Base-by-base conservation (phyloP, 257 asterid species). In the Solanum virginianum region DNA sequence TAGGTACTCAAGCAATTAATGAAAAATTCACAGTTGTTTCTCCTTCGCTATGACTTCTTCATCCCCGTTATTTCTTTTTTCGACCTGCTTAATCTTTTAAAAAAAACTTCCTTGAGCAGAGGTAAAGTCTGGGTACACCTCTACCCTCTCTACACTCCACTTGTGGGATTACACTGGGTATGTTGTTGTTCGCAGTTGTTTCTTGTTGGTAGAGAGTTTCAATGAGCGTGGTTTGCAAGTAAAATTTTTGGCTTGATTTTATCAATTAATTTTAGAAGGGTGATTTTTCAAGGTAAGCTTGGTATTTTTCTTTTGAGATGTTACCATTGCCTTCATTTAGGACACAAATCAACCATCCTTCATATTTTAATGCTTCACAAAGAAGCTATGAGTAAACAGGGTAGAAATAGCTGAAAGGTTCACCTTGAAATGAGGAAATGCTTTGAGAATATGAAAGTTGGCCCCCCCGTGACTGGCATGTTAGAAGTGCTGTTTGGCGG, bases 1-100 rank as follows among this genome's bases (percentile, higher is more conserved):
- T 91, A 93, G 97, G 98, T 94, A 87, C 36, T 68, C 20, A 22
- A 85, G 24, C 56, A 66, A 15, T 70, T 24, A 51, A 20, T 49
- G 26, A 65, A 45, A 57, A 10, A 4, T 47, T 65, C 6, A 0
- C 56, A 17, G n/a, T 65, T 83, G 59, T 39, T 60, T 83, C 1
- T 47, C 29, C 14, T 59, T 59, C n/a, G 66, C 29, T 13, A 59
- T 57, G 65, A 59, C 66, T 59, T 59, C 66, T 59, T 59, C 29
- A 59, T 59, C n/a, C 66, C 29, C 14, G 7, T n/a, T 20, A 20
- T 20, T 20, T 59, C 65, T 59, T 59, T 20, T 59, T 59, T 59
- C 26, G 14, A 1, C 6, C 65, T 57, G 3, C 65, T 59, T 9
- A 0, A 20, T 18, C 8, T 54, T 55, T 20, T 59, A 4, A 20